Base-by-base conservation (phyloP, 352 stramenopile genomes). In the Pythium rhizo-oryzae region DNA sequence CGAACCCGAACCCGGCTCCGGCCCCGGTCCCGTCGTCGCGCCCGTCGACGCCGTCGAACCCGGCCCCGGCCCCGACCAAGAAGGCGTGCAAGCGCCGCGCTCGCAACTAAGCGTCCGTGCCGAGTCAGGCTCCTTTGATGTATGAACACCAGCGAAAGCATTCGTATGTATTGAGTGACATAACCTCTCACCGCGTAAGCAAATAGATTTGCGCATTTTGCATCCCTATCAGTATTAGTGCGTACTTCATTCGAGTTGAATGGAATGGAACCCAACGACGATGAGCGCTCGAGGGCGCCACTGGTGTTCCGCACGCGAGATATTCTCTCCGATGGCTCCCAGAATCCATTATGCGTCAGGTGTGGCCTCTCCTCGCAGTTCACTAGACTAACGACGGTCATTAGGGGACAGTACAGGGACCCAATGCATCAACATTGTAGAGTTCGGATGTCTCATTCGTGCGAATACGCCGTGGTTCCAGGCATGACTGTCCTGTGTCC, bases 41-140 rank as follows among this genome's bases (percentile, higher is more conserved):
- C 30, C 18, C 18, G 37, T 41, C 50, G 18, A 54, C 49, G 28
- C 12, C 19, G 9, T 53, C 59, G 28, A 25, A 28, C 50, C 39
- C 60, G 21, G 39, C 50, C 4, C 60, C 60, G 25, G 33, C 50
- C 8, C 50, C 60, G 46, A 58, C 46, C 59, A 47, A 47, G 41
- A 66, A 66, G 59, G 50, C 50, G 6, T 57, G 50, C 50, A 66
- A 66, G 59, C 37, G 51, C 16, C 51, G 59, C 59, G 33, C 23
- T 18, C 59, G 55, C 39, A 62, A 62, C 35, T 62, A 62, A 62
- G 39, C 23, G 53, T 44, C 33, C 1, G 5, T 16, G 19, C 30
- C 30, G 9, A 30, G 15, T 33, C 33, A 12, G 18, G 15, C 15
- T 16, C 41, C 41, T 8, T 59, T 35, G 25, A 59, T 59, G 53